Conservation (phyloP, 495 filamentous ascomycete species). For the Hapsidospora chrysogenum region DNA sequence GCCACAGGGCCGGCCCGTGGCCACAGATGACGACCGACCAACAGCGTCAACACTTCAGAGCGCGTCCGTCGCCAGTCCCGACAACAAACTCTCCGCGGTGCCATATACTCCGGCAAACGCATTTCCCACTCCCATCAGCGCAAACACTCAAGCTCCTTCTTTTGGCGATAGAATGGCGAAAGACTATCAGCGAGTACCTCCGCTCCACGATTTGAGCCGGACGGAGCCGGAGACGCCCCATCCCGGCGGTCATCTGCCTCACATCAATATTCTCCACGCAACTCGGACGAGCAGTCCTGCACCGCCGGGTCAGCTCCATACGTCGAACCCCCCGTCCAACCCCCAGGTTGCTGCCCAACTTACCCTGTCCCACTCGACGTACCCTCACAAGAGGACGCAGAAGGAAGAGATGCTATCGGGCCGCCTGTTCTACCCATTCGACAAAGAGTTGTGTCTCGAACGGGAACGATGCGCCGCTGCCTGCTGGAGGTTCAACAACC, state of each 20-base stretch:
- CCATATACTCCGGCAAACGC: slow-evolving; percentile 24
- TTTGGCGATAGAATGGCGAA: slow-evolving; percentile 31
- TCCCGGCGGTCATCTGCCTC: slow-evolving; percentile 10
- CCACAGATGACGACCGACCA: slow-evolving; percentile 28
- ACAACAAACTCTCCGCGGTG: slow-evolving; percentile 35
- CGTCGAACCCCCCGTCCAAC: slow-evolving; percentile 17
- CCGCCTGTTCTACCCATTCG: slow-evolving; percentile 63
- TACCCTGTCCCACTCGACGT: slow-evolving; percentile 35
- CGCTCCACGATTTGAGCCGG: slow-evolving; percentile 33
- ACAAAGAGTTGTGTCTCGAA: slow-evolving; percentile 65
- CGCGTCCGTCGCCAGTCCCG: slow-evolving; percentile 32
- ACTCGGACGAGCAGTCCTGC: slow-evolving; percentile 27
- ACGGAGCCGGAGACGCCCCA: slow-evolving; percentile 26
- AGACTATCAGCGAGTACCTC: slow-evolving; percentile 35
- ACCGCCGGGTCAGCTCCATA: slow-evolving; percentile 7
- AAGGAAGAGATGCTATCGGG: slow-evolving; percentile 90
- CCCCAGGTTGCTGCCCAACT: slow-evolving; percentile 43
- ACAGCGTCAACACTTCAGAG: slow-evolving; percentile 32
- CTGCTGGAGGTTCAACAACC: slow-evolving; percentile 76
- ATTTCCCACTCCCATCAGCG: slow-evolving; percentile 38
- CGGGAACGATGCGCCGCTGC: slow-evolving; percentile 74
- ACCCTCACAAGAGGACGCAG: slow-evolving; percentile 41
- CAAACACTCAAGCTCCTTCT: slow-evolving; percentile 18
- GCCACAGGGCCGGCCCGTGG: slow-evolving; percentile 29
- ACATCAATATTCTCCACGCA: slow-evolving; percentile 28